phyloP scores from a whole-genome alignment of 495 filamentous ascomycete species.

The Xylaria intraflava region DNA sequence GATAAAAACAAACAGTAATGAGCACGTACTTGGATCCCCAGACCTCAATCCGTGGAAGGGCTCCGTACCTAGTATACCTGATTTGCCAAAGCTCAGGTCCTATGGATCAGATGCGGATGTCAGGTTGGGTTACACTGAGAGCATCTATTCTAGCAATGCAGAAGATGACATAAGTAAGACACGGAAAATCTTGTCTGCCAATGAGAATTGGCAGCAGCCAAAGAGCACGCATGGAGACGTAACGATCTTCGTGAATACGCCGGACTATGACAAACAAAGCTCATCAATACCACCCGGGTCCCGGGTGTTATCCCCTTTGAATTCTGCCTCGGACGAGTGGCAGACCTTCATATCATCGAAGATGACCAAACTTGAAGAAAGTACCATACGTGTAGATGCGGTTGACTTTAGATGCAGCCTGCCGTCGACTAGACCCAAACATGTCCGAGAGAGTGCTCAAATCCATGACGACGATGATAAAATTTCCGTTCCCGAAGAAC shows the following conservation, averaged over 20 bases:
- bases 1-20: slow-evolving; percentile 29
- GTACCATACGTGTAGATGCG: slow-evolving; percentile 17
- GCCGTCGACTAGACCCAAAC: slow-evolving; percentile 35
- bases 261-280: slow-evolving; percentile 18
- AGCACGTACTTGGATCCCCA: slow-evolving; percentile 15
- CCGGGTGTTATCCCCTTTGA: slow-evolving; percentile 33
- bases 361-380: slow-evolving; percentile 41
- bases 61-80: slow-evolving; percentile 25
- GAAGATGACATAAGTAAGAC: slow-evolving; percentile 5
- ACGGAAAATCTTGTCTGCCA: background rate
- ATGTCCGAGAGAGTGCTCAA: slow-evolving; percentile 56
- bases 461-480: slow-evolving; percentile 41
- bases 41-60: slow-evolving; percentile 48
- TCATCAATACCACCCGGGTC: slow-evolving; percentile 21
- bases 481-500: background rate
- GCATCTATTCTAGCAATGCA: slow-evolving; percentile 36
- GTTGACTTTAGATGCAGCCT: slow-evolving; percentile 31
- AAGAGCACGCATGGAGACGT: slow-evolving; percentile 18
- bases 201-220: slow-evolving; percentile 8
- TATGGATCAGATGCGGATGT: slow-evolving; percentile 28
- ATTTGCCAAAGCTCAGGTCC: slow-evolving; percentile 21
- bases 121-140: slow-evolving; percentile 33
- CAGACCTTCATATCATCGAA: slow-evolving; percentile 48
- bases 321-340: slow-evolving; percentile 50
- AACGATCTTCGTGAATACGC: slow-evolving; percentile 23